phyloP scores from a whole-genome alignment of 1,284 basidiomycete species.

The Sporisorium iseilematis-ciliati region DNA sequence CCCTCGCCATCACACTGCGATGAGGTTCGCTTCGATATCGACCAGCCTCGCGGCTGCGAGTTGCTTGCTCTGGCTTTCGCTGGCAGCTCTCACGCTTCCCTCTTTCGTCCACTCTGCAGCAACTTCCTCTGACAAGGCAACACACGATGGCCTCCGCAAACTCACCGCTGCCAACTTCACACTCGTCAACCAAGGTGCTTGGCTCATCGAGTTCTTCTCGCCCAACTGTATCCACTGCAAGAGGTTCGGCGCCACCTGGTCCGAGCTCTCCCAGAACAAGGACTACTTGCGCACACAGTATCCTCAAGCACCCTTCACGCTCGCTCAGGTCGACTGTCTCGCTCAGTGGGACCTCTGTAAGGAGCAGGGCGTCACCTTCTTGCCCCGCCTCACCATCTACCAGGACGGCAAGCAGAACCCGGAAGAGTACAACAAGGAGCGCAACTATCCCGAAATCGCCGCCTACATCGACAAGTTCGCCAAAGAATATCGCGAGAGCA shows the following conservation, averaged over 20 bases:
- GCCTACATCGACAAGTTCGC: constrained; percentile 59
- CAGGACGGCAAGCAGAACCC: constrained; percentile 55
- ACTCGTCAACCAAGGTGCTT: constrained; percentile 55
- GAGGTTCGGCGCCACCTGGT: constrained; percentile 85
- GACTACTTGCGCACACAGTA: constrained; percentile 73
- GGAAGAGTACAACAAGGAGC: constrained; percentile 50
- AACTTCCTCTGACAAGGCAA: constrained; percentile 32
- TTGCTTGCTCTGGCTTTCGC: constrained; percentile 11
- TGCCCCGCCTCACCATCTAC: constrained; percentile 60
- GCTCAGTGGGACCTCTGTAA: constrained; percentile 60
- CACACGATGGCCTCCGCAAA: constrained; percentile 51
- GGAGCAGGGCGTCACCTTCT: constrained; percentile 51
- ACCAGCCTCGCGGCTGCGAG: constrained; percentile 10
- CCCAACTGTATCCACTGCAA: constrained; percentile 85
- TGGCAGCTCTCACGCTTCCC: constrained; percentile 11
- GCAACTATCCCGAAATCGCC: constrained; percentile 59
- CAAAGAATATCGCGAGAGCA: constrained; percentile 42
- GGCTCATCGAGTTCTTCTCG: constrained; percentile 70
- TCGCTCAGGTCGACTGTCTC: constrained; percentile 67
- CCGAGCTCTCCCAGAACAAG: constrained; percentile 76
- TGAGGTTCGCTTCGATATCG: constrained; percentile 34
- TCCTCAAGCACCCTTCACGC: constrained; percentile 60
- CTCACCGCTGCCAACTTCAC: constrained; percentile 61
- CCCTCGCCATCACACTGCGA: constrained; percentile 2
- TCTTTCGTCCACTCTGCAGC: constrained; percentile 15